phyloP scores from a whole-genome alignment of 495 filamentous ascomycete genomes.

The Oidiodendron maius region DNA sequence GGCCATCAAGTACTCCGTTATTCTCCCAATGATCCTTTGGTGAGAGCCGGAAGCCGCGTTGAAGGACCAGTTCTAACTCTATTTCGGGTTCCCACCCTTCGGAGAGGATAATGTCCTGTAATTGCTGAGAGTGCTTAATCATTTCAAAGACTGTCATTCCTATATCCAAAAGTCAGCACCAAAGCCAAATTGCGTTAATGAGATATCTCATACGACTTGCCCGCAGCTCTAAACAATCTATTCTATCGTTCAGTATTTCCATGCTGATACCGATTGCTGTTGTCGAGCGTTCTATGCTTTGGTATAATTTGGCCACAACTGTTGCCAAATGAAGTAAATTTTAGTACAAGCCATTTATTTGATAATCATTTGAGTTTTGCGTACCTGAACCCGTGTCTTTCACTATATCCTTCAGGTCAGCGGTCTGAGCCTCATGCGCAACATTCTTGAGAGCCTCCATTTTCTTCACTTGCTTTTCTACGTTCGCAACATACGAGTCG shows the following conservation, averaged over 20 bases:
- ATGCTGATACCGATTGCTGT: not conserved
- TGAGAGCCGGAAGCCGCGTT: not conserved
- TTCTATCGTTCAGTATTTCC: not conserved
- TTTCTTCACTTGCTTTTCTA: not conserved
- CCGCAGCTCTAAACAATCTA: not conserved
- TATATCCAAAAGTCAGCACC: not conserved
- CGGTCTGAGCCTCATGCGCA: not conserved
- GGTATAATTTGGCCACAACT: not conserved
- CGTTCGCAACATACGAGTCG: not conserved
- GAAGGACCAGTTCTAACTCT: not conserved
- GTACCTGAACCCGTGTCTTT: not conserved
- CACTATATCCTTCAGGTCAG: not conserved
- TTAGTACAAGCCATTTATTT: not conserved
- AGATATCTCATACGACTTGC: not conserved
- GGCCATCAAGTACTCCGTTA: not conserved
- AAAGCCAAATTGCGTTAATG: not conserved
- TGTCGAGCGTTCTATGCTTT: not conserved
- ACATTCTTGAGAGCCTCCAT: not conserved
- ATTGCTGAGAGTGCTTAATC: not conserved
- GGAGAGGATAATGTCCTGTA: not conserved
- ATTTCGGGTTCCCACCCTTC: not conserved
- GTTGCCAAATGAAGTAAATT: not conserved
- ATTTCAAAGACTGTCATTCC: not conserved
- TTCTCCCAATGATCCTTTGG: not conserved
- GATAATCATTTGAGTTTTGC: not conserved